These are phyloP conservation scores for Tripterygium wilfordii DNA, from an alignment of 177 flowering plant species.

Conservation along the genomic window DNA sequence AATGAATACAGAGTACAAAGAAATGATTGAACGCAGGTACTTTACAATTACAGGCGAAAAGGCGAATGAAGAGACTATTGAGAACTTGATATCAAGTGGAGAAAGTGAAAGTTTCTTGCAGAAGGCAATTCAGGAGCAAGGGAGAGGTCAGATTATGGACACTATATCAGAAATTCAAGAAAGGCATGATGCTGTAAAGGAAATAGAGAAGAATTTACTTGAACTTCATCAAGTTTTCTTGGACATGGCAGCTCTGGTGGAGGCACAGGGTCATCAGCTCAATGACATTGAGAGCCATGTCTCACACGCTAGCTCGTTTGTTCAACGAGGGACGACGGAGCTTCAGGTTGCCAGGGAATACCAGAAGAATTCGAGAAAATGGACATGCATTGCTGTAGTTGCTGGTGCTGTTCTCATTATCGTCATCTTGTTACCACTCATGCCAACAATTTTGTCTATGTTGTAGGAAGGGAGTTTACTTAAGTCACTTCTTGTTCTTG, in stretches of 20 bases:
- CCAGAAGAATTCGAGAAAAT: constrained; percentile 38
- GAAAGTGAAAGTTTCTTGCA: constrained; percentile 54
- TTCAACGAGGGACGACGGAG: constrained; percentile 34
- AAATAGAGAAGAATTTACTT: constrained; percentile 48
- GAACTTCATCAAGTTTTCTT: constrained; percentile 55
- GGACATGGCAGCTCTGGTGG: constrained; percentile 58
- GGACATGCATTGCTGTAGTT: constrained; percentile 30
- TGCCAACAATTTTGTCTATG: constrained; percentile 1
- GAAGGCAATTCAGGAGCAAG: constrained; percentile 60
- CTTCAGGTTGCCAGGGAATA: constrained; percentile 30
- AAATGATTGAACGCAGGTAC: constrained; percentile 44
- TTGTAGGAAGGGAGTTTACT: neutral
- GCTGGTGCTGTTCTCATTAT: constrained; percentile 13
- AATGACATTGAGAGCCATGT: constrained; percentile 62
- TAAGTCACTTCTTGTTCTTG: too few relatives aligned
- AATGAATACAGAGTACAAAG: constrained; percentile 41
- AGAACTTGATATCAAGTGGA: constrained; percentile 48
- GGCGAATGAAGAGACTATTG: constrained; percentile 41
- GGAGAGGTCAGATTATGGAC: constrained; percentile 51
- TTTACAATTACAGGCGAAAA: constrained; percentile 51
- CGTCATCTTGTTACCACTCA: constrained; percentile 21
- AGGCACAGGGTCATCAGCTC: constrained; percentile 55
- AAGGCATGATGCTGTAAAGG: constrained; percentile 57
- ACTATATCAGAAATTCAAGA: constrained; percentile 64
- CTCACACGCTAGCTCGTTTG: constrained; percentile 57